A percentile compares a stretch with the other conserved stretches of the same genome.
Conservation (phyloP, 192 early-diverging fungal species). For the Diversispora epigaea region DNA sequence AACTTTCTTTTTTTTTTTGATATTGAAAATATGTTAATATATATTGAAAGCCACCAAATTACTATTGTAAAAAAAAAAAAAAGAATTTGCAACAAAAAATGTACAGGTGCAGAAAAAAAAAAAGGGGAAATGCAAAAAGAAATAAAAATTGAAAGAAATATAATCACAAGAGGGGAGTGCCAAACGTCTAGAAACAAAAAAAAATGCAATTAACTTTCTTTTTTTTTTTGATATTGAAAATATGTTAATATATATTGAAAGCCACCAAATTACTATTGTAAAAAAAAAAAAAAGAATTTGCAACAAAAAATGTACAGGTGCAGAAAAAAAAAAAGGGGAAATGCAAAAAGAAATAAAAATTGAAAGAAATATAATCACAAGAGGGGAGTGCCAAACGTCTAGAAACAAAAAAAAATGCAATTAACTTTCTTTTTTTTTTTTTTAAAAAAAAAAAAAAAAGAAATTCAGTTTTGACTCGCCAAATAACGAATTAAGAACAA, state of each 20-base stretch:
- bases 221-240: constrained; percentile 8
- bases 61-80: constrained; percentile 21
- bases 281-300: constrained; percentile 31
- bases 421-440: constrained; percentile 9
- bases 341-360: constrained; percentile 14
- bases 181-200: constrained; percentile 3
- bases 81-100: constrained; percentile 35
- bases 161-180: constrained; percentile 25
- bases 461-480: constrained; percentile 2
- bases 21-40: not conserved
- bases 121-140: constrained; percentile 27
- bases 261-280: not conserved
- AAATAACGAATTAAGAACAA: constrained; percentile 32
- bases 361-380: constrained; percentile 7
- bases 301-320: constrained; percentile 34
- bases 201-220: not conserved
- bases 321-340: constrained; percentile 31
- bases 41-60: not conserved
- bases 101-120: constrained; percentile 31
- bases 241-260: not conserved
- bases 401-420: constrained; percentile 3
- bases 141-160: not conserved
- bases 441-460: not conserved
- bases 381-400: constrained; percentile 18
- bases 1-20: constrained; percentile 10